phyloP scores from a whole-genome alignment of 2,329 filamentous ascomycete genomes.

The Verticillium klebahnii region DNA sequence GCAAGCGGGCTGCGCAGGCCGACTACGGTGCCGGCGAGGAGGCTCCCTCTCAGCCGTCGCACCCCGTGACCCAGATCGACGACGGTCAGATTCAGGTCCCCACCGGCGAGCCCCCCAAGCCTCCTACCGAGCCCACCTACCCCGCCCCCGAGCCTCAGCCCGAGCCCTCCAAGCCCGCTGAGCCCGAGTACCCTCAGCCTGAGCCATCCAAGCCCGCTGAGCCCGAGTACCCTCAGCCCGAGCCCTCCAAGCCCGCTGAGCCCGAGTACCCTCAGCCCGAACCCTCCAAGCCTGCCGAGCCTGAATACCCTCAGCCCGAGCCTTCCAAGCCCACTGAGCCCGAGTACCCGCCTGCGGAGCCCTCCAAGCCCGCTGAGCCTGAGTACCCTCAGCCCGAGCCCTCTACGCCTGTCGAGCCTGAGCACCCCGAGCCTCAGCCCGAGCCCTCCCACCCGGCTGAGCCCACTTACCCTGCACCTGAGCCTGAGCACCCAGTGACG shows the following conservation, averaged over 20 bases:
- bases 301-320: background rate
- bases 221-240: background rate
- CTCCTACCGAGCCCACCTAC: slow-evolving; percentile 7
- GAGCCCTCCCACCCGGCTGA: slow-evolving; percentile 1
- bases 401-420: slow-evolving; percentile 1
- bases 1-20: slow-evolving; percentile 30
- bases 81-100: slow-evolving; percentile 29
- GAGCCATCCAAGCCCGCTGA: background rate
- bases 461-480: background rate
- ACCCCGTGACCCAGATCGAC: slow-evolving; percentile 45
- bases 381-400: background rate
- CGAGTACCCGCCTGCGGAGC: slow-evolving; percentile 13
- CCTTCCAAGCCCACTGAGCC: slow-evolving; percentile 7
- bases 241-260: background rate
- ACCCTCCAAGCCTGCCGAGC: background rate
- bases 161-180: background rate
- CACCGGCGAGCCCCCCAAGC: slow-evolving; percentile 8
- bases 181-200: background rate
- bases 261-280: background rate
- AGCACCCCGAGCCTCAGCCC: slow-evolving; percentile 9
- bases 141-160: background rate
- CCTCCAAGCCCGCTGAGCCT: background rate
- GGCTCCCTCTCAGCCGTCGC: slow-evolving; percentile 1
- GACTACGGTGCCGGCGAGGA: background rate
- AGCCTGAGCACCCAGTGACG: slow-evolving; percentile 4